Base-by-base conservation (phyloP, 108 stramenopile genomes). In the Epithemia pelagica region DNA sequence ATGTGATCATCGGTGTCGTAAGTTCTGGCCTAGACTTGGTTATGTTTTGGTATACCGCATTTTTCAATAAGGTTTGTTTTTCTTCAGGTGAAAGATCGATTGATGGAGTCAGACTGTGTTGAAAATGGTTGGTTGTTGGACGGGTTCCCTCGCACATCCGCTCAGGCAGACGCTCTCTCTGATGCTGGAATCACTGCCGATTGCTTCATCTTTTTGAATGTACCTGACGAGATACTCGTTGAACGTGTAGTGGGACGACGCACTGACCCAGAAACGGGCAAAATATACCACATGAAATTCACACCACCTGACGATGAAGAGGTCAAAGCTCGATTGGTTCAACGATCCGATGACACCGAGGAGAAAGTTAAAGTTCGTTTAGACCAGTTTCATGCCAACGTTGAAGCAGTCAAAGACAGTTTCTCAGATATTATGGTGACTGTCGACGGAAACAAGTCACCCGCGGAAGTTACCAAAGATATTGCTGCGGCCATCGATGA, bases 201-300 rank as follows among this genome's bases (percentile, higher is more conserved):
- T 72, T 80, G 88, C 59, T 97, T 99, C 77, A 54, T 99, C 32
- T 86, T 96, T 58, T 75, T 99, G 25, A 82, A 97, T 63, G 98
- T 99, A 29, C 95, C 96, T 10, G 97, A 99, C 61, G 81, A 82
- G 59, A 77, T 94, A 22, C 85, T 99, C 52, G 89, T 99, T 29
- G 91, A 91, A 64, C 89, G 98, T 51, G 98, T 97, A 26, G 89
- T 91, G 7, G 98, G 98, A 22, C 90, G 98, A 19, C 74, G 98
- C 29, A 93, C 91, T 19, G 97, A 99, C 72, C 98, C 98, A 1
- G 90, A 76, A 29, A 99, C 97, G 3, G 93, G 95, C 28, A 92
- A 91, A 73, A 97, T 96, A 68, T 99, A 99, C 68, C 97, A 99
- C 84, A 79, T 98, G 77, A 90, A 68, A 61, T 97, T 89, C 73